phyloP scores from a whole-genome alignment of 768 basidiomycete species.

The Tulasnella sp. region DNA sequence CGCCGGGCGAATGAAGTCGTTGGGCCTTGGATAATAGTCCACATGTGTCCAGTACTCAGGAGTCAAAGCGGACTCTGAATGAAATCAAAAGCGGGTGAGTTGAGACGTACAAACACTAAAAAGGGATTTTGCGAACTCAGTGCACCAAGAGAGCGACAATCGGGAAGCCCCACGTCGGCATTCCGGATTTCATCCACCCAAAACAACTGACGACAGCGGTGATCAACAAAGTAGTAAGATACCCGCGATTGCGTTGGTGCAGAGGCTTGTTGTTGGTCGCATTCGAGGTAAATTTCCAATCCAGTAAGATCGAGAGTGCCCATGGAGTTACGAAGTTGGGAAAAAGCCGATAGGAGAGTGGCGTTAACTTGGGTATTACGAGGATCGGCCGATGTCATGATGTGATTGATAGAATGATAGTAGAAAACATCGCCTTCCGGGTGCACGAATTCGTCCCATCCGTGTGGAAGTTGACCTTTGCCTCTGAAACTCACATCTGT shows the following conservation, averaged over 20 bases:
- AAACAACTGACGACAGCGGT: not conserved
- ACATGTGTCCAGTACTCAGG: constrained; percentile 13
- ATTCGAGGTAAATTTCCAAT: not conserved
- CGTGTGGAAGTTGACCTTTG: not conserved
- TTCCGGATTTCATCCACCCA: constrained; percentile 1
- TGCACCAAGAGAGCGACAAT: not conserved
- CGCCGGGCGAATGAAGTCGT: not conserved
- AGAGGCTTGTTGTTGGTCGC: no score
- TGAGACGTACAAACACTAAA: not conserved
- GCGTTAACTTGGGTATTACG: not conserved
- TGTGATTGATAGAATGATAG: not conserved
- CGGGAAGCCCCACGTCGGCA: not conserved
- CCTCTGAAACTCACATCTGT: not conserved
- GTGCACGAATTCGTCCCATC: not conserved
- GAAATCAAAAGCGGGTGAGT: not conserved
- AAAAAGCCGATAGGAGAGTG: not conserved
- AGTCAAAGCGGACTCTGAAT: constrained; percentile 3
- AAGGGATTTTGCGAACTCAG: no score
- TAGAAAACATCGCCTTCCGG: constrained; percentile 7
- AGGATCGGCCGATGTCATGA: constrained; percentile 5
- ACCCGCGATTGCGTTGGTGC: no score
- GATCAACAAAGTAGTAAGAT: constrained; percentile 5
- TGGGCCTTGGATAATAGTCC: constrained; percentile 5
- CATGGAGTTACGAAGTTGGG: not conserved
- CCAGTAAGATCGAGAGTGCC: not conserved